phyloP scores from a whole-genome alignment of 106 monocot genomes.

The Vanilla planifolia region DNA sequence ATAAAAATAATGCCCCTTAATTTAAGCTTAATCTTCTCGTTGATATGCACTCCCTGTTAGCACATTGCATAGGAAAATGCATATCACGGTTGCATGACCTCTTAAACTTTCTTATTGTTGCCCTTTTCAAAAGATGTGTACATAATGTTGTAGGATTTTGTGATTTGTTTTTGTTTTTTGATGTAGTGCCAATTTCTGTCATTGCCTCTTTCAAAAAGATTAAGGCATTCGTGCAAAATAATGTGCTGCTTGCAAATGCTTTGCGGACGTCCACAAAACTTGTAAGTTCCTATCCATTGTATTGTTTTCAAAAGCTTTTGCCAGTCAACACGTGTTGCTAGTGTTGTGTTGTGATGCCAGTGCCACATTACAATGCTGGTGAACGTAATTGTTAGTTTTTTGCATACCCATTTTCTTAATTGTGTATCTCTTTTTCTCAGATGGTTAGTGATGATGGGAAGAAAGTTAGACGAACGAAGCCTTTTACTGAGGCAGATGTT shows the following conservation, averaged over 20 bases:
- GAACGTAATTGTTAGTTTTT: not conserved
- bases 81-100: too few species aligned
- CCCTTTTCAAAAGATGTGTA: too few species aligned
- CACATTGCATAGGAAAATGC: too few species aligned
- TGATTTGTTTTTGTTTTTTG: too few species aligned
- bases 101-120: too few species aligned
- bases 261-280: conserved; percentile 85
- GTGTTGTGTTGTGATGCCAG: too few species aligned
- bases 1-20: too few species aligned
- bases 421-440: conserved; percentile 19
- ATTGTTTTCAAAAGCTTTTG: not conserved
- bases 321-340: too few species aligned
- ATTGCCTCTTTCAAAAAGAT: conserved; percentile 97
- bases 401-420: not conserved
- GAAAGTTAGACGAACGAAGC: conserved; percentile 72
- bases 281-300: conserved; percentile 36
- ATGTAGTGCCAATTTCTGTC: conserved; percentile 88
- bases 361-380: not conserved
- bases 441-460: conserved; percentile 97
- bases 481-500: conserved; percentile 78
- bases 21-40: too few species aligned
- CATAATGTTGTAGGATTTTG: too few species aligned
- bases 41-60: too few species aligned
- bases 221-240: conserved; percentile 68
- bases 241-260: conserved; percentile 70